These are phyloP conservation scores for Sophora flavescens DNA, from an alignment of 306 rosid species.

Conservation along the genomic window DNA sequence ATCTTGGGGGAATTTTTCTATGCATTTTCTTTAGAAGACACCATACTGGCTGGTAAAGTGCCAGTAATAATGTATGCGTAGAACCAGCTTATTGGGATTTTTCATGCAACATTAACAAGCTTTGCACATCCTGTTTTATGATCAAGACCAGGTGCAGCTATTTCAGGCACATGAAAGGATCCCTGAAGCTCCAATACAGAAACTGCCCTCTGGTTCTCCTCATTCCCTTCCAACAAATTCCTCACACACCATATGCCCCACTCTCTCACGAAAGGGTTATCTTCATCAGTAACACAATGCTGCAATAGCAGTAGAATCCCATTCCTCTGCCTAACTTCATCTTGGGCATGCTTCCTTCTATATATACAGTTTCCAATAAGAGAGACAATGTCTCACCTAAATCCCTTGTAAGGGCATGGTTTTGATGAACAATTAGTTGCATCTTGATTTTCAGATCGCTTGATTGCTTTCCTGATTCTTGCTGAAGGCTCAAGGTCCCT, in stretches of 20 bases:
- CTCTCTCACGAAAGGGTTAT: conserved; percentile 84
- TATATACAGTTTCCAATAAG: conserved; percentile 72
- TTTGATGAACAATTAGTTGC: conserved; percentile 43
- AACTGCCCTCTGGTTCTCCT: conserved; percentile 75
- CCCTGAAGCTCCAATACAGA: conserved; percentile 76
- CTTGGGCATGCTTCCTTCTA: conserved; percentile 70
- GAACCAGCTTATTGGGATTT: not conserved
- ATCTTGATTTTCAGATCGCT: conserved; percentile 52
- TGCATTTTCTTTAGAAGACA: too few relatives aligned
- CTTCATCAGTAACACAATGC: conserved; percentile 84
- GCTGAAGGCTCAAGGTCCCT: conserved; percentile 77
- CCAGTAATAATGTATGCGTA: not conserved
- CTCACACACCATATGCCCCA: conserved; percentile 86
- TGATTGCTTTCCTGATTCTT: conserved; percentile 59
- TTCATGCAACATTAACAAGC: conserved; percentile 69
- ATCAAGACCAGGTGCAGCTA: conserved; percentile 77
- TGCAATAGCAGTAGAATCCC: conserved; percentile 79
- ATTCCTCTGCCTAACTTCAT: conserved; percentile 61
- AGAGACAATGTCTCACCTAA: conserved; percentile 75
- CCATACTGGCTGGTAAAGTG: too few relatives aligned
- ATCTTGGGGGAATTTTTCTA: too few relatives aligned
- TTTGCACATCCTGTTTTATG: conserved; percentile 66
- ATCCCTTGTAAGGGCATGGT: conserved; percentile 74
- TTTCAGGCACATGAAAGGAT: conserved; percentile 69
- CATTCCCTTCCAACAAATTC: conserved; percentile 73